Conservation (phyloP, 176 grass and related monocot species). For the Rhynchospora pubera region DNA sequence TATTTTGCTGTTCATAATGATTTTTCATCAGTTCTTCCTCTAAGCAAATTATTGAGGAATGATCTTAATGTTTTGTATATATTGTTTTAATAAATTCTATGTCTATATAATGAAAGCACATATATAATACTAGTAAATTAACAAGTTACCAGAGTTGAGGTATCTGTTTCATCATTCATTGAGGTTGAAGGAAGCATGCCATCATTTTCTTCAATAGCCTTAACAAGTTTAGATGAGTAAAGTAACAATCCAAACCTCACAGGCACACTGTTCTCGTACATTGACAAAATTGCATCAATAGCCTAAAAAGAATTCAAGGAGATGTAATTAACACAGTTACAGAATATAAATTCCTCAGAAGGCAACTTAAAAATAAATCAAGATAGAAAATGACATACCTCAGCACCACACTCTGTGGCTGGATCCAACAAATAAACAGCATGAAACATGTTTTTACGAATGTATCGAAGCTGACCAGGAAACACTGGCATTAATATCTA, state of each 20-base stretch:
- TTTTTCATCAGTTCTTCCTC: background rate
- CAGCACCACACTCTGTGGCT: slow-evolving; percentile 60
- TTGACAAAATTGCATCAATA: slow-evolving; percentile 71
- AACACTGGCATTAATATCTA: slow-evolving; percentile 98
- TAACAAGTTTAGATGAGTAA: slow-evolving; percentile 73
- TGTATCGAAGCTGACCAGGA: slow-evolving; percentile 92
- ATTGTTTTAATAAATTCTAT: slow-evolving; percentile 13
- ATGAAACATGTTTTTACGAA: slow-evolving; percentile 94
- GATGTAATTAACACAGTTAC: slow-evolving; percentile 31
- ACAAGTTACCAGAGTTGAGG: slow-evolving; percentile 73
- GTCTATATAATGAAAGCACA: slow-evolving; percentile 27
- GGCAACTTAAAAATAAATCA: slow-evolving; percentile 2
- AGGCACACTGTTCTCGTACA: slow-evolving; percentile 80
- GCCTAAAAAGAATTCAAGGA: slow-evolving; percentile 47
- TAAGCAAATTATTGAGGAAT: background rate
- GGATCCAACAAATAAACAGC: slow-evolving; percentile 96
- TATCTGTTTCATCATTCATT: slow-evolving; percentile 43
- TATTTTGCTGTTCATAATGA: too few species aligned
- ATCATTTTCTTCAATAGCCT: slow-evolving; percentile 58
- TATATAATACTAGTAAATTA: slow-evolving; percentile 23
- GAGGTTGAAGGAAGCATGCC: slow-evolving; percentile 24
- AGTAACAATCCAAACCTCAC: slow-evolving; percentile 86
- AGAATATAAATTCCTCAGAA: slow-evolving; percentile 18
- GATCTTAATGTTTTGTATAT: background rate
- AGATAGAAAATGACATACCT: slow-evolving; percentile 46